Conservation (phyloP, 208 protist genomes). For the Leishmania tropica region DNA sequence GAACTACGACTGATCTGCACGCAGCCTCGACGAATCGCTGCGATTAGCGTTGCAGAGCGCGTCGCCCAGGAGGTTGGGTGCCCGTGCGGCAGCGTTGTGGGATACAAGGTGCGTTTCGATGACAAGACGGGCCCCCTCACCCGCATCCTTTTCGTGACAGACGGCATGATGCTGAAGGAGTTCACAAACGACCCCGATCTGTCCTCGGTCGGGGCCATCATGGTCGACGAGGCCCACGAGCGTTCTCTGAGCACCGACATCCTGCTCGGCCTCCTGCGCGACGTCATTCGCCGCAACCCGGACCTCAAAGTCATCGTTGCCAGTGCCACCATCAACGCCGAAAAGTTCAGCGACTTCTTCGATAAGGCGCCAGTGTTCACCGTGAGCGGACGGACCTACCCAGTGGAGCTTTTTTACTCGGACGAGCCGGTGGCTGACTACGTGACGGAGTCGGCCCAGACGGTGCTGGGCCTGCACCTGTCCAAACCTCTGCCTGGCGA, state of each 20-base stretch:
- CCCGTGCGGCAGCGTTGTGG: slow-evolving; percentile 91
- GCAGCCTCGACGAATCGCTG: slow-evolving; percentile 99
- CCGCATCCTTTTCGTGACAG: slow-evolving; percentile 97
- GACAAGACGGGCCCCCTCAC: slow-evolving; percentile 94
- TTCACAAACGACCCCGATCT: slow-evolving; percentile 95
- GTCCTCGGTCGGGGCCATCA: slow-evolving; percentile 95
- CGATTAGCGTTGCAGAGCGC: slow-evolving; percentile 98
- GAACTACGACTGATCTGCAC: slow-evolving; percentile 93
- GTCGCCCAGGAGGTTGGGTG: slow-evolving; percentile 96
- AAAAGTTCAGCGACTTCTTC: slow-evolving; percentile 98
- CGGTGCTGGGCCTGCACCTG: slow-evolving; percentile 92
- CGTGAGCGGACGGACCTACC: slow-evolving; percentile 97
- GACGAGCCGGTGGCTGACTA: slow-evolving; percentile 97
- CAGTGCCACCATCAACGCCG: slow-evolving; percentile 98
- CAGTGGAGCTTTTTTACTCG: slow-evolving; percentile 96
- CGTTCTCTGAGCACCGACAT: slow-evolving; percentile 97
- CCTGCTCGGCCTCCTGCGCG: slow-evolving; percentile 88
- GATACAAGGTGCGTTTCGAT: slow-evolving; percentile 98
- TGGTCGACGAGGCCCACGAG: slow-evolving; percentile 99
- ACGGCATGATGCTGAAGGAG: slow-evolving; percentile 99
- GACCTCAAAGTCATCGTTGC: slow-evolving; percentile 98
- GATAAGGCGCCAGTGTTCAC: slow-evolving; percentile 94
- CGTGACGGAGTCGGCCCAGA: slow-evolving; percentile 96
- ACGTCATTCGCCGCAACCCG: slow-evolving; percentile 74
- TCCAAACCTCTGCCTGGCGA: slow-evolving; percentile 94